Evolutionary conservation across 202 grass and related monocot genomes (phyloP).

Genomic region (Bolboschoenoplectus hybrid): DNA sequence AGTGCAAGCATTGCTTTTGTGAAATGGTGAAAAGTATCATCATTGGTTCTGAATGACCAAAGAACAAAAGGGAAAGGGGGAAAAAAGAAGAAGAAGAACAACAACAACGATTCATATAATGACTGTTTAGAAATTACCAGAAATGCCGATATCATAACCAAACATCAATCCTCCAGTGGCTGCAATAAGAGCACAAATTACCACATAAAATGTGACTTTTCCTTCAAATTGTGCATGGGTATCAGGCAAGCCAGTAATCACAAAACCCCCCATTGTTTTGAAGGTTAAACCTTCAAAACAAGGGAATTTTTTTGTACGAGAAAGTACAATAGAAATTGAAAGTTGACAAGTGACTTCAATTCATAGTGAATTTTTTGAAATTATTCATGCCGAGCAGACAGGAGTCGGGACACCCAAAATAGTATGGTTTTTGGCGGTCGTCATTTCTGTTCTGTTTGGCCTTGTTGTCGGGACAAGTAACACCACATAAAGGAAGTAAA

Average conservation of each 20-base stretch:
- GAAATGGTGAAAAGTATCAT: neutral
- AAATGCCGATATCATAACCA: slow-evolving; percentile 69
- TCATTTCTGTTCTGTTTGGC: slow-evolving; percentile 5
- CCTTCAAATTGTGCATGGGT: slow-evolving; percentile 28
- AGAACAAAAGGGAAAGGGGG: neutral
- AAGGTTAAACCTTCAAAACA: slow-evolving; percentile 30
- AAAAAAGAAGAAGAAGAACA: neutral
- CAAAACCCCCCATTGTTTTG: slow-evolving; percentile 33
- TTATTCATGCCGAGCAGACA: neutral
- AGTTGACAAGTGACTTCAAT: neutral
- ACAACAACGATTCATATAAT: neutral
- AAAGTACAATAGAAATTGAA: neutral
- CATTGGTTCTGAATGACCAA: neutral
- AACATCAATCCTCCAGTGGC: slow-evolving; percentile 40
- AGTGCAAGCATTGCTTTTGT: slow-evolving; percentile 14
- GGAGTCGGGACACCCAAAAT: neutral
- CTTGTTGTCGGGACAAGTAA: neutral
- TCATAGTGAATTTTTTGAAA: neutral
- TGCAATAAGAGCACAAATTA: slow-evolving; percentile 16
- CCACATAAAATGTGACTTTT: slow-evolving; percentile 25
- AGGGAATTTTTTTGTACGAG: neutral
- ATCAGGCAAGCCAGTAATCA: neutral
- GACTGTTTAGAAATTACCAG: slow-evolving; percentile 38
- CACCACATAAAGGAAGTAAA: neutral
- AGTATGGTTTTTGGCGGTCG: neutral